These are phyloP conservation scores for Boletus rubroflammeus DNA, from an alignment of 768 basidiomycete genomes.

Conservation along the genomic window DNA sequence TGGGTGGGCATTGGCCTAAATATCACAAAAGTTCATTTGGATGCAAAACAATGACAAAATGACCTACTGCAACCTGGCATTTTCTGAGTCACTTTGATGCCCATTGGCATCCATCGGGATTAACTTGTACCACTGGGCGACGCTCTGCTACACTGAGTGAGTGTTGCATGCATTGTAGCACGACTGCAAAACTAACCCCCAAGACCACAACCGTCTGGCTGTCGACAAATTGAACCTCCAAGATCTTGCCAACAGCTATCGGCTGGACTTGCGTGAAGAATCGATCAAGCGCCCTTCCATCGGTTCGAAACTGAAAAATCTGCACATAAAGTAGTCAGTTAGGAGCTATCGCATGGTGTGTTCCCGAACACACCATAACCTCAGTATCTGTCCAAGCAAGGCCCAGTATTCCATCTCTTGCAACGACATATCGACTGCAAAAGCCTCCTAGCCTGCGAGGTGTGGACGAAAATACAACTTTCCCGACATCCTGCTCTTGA, in stretches of 20 bases:
- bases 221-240: conserved; percentile 21
- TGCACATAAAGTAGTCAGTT: conserved; percentile 1
- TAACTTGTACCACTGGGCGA: conserved; percentile 22
- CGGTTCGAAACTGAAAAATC: conserved; percentile 21
- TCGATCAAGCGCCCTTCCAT: background rate
- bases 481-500: conserved; percentile 19
- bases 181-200: conserved; percentile 17
- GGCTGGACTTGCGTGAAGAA: conserved; percentile 16
- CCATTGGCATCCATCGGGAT: conserved; percentile 8
- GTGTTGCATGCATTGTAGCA: background rate
- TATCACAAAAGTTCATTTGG: conserved; percentile 2
- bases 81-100: conserved; percentile 4
- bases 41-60: background rate
- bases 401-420: conserved; percentile 33
- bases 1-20: conserved; percentile 11
- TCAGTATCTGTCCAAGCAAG: conserved; percentile 47
- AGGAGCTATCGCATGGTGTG: background rate
- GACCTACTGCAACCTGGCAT: conserved; percentile 19
- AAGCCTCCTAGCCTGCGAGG: conserved; percentile 15
- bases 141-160: conserved; percentile 9
- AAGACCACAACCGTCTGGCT: conserved; percentile 22
- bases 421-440: conserved; percentile 18
- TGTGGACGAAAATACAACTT: conserved; percentile 14
- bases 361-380: conserved; percentile 18
- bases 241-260: conserved; percentile 19